A percentile compares a stretch with the other conserved stretches of the same genome.
Conservation (phyloP, 768 basidiomycete species). For the Cystobasidium tubakii region DNA sequence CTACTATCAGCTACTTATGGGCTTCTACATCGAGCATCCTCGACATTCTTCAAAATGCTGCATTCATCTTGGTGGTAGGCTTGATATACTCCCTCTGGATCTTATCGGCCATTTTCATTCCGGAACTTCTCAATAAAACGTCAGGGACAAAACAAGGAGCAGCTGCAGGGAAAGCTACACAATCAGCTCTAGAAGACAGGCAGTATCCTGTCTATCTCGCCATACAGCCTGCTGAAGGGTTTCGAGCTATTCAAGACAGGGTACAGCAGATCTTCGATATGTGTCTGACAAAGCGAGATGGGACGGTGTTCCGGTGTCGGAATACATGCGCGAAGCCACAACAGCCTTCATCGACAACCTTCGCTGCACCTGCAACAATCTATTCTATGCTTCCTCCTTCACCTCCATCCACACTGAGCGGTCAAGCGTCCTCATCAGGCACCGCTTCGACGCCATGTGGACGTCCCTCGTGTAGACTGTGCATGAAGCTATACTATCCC, state of each 20-base stretch:
- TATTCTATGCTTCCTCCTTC: slow-evolving; percentile 5
- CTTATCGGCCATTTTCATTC: too few relatives aligned
- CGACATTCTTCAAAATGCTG: not conserved
- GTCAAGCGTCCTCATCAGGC: not conserved
- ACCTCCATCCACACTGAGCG: not conserved
- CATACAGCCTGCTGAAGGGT: not conserved
- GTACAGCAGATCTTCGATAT: not conserved
- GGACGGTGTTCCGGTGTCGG: not conserved
- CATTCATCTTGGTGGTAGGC: not conserved
- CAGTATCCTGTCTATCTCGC: not conserved
- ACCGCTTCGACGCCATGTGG: not conserved
- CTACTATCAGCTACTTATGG: not conserved
- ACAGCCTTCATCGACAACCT: not conserved
- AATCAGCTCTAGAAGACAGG: not conserved
- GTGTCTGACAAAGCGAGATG: not conserved
- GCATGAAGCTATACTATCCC: slow-evolving; percentile 11
- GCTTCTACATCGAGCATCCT: not conserved
- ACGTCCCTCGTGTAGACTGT: slow-evolving; percentile 8
- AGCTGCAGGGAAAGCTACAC: not conserved
- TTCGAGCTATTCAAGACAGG: not conserved
- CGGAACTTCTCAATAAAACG: slow-evolving; percentile 7
- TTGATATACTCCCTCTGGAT: too few relatives aligned
- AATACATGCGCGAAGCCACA: not conserved
- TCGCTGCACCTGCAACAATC: not conserved
- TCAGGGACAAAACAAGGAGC: not conserved